These are phyloP conservation scores for Zoysia matrella DNA, from an alignment of 202 grass and related monocot species.

Conservation along the genomic window DNA sequence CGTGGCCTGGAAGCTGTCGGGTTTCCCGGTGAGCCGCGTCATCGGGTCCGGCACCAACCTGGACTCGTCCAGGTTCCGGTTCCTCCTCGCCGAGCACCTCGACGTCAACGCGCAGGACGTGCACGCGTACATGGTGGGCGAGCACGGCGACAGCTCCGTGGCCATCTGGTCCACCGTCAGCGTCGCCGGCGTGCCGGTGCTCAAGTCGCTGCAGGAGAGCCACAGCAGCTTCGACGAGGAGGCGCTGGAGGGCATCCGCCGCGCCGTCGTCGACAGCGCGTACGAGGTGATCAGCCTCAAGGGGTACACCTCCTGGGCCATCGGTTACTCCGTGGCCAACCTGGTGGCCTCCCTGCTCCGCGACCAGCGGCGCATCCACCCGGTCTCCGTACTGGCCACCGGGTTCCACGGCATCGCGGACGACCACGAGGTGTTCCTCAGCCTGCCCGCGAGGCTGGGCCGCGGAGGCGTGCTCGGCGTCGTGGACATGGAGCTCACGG, in stretches of 20 bases:
- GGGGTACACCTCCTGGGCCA: slow-evolving; percentile 90
- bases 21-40: slow-evolving; percentile 71
- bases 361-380: slow-evolving; percentile 78
- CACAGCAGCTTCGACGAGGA: slow-evolving; percentile 46
- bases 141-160: slow-evolving; percentile 95
- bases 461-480: slow-evolving; percentile 49
- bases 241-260: slow-evolving; percentile 58
- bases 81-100: slow-evolving; percentile 80
- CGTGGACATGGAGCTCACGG: slow-evolving; percentile 56
- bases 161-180: slow-evolving; percentile 87
- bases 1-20: slow-evolving; percentile 88
- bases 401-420: slow-evolving; percentile 71
- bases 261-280: slow-evolving; percentile 60
- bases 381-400: slow-evolving; percentile 66
- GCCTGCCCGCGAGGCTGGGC: slow-evolving; percentile 58
- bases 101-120: slow-evolving; percentile 83
- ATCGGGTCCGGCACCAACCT: slow-evolving; percentile 89
- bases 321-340: slow-evolving; percentile 77
- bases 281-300: slow-evolving; percentile 88
- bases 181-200: slow-evolving; percentile 65
- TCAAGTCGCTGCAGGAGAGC: slow-evolving; percentile 60
- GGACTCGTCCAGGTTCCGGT: slow-evolving; percentile 72
- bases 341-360: slow-evolving; percentile 71
- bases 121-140: slow-evolving; percentile 90
- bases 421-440: slow-evolving; percentile 74